Evolutionary conservation across 805 yeast species (phyloP), one percentile per base, ranked within the genome.

Genomic region (Debaryomyces tyrocola): DNA sequence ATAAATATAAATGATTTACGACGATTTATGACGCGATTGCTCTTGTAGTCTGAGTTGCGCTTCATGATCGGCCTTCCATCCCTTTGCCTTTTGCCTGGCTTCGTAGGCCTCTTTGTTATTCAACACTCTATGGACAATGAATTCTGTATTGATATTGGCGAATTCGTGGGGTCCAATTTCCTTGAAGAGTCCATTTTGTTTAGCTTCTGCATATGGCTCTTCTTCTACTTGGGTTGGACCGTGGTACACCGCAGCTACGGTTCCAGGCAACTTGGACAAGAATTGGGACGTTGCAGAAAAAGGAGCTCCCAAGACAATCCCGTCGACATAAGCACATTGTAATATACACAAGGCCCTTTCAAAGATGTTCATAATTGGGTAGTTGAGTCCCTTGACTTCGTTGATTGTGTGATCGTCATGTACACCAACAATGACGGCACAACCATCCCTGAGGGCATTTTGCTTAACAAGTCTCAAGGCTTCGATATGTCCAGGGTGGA

Each of bases 401-500:
- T 79, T 84, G 50, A 79, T 82, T 42, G 75, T 78, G 38, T 50
- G 60, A 61, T 84, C 94, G 59, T 77, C 80, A 54, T 77, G 80
- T 18, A 89, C 60, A 2, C 96, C 96, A 8, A 85, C 88, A 1
- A 87, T 65, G 1, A 89, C 81, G 2, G 68, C 63, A 3, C 80
- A 77, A 8, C 66, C 63, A 1, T 41, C 34, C 12, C 58, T 59
- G 4, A 56, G 50, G 0, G 81, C 78, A 18, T 58, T 53, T 31
- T 64, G 64, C 28, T 73, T 60, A 18, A 85, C 76, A 12, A 70
- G 61, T 47, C 77, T 70, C 50, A 92, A 71, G 8, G 85, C 85
- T 54, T 83, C 85, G 47, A 92, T 88, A 63, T 94, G 97, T 17
- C 96, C 97, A 17, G 96, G 90, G 63, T 90, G 90, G 69, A 94